These are phyloP conservation scores for Dactylellina drechsleri DNA, from an alignment of 2,329 filamentous ascomycete species.

Conservation along the genomic window DNA sequence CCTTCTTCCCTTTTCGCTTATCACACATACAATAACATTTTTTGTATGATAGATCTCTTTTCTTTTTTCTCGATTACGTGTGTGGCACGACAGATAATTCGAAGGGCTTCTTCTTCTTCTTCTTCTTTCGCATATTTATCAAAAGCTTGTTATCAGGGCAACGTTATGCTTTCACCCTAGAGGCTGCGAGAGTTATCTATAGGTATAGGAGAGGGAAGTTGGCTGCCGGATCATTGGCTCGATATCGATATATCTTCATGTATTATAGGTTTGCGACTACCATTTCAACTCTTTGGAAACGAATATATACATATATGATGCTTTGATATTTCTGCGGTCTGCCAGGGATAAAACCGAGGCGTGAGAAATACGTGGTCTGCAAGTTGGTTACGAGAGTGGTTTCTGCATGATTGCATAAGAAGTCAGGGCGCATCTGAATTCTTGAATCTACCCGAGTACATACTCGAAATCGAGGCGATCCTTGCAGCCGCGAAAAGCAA, in stretches of 20 bases:
- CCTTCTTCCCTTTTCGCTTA: conserved; percentile 8
- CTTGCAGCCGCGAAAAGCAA: not conserved
- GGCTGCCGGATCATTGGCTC: conserved; percentile 21
- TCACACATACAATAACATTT: conserved; percentile 28
- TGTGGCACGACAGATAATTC: conserved; percentile 17
- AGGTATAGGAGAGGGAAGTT: conserved; percentile 7
- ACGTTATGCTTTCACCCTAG: conserved; percentile 9
- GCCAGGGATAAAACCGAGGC: not conserved
- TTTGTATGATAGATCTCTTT: conserved; percentile 50
- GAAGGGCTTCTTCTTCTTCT: conserved; percentile 12
- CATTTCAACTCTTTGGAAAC: conserved; percentile 40
- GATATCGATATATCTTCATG: conserved; percentile 41
- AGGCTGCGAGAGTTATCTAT: conserved; percentile 24
- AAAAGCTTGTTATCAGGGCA: conserved; percentile 35
- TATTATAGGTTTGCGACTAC: conserved; percentile 49
- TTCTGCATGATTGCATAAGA: no score
- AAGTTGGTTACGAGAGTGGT: no score
- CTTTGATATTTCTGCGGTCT: conserved; percentile 1
- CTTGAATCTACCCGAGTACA: no score
- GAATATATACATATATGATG: not conserved
- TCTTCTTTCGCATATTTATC: conserved; percentile 11
- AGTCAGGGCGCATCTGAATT: no score
- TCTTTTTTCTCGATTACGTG: conserved; percentile 10
- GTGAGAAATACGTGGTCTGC: not conserved
- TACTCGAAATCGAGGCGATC: conserved; percentile 18